Percentiles rank a stretch among this genome's conserved stretches.
These are phyloP conservation scores for Colletotrichum sp. DNA, from an alignment of 2,329 filamentous ascomycete species.

Conservation along the genomic window DNA sequence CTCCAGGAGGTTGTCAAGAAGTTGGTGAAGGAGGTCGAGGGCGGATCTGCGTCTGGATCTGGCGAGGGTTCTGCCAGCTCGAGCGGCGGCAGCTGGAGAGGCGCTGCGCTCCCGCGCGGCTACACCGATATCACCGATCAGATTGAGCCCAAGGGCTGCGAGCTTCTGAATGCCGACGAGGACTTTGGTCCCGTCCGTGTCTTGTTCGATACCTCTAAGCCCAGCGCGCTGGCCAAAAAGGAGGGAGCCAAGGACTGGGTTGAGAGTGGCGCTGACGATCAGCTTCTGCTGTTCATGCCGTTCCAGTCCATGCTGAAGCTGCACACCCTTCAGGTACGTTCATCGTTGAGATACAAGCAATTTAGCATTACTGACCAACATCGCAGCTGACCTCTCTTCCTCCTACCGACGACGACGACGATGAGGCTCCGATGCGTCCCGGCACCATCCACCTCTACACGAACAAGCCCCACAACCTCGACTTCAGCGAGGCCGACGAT, in stretches of 20 bases:
- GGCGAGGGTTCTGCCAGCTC: constrained; percentile 45
- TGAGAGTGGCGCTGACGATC: constrained; percentile 96
- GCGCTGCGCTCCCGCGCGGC: constrained; percentile 75
- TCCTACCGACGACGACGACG: constrained; percentile 64
- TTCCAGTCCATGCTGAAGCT: constrained; percentile 90
- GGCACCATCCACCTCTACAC: constrained; percentile 84
- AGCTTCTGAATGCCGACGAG: constrained; percentile 86
- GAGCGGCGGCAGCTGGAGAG: constrained; percentile 67
- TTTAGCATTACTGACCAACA: constrained; percentile 2
- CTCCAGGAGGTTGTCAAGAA: constrained; percentile 75
- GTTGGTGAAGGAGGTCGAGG: constrained; percentile 68
- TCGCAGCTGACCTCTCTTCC: constrained; percentile 82
- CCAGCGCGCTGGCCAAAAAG: constrained; percentile 67
- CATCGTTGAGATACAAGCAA: no score
- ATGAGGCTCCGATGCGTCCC: constrained; percentile 81
- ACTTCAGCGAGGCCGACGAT: constrained; percentile 94
- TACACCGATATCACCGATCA: constrained; percentile 85
- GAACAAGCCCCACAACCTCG: constrained; percentile 88
- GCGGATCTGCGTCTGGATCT: constrained; percentile 33
- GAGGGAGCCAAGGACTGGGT: constrained; percentile 76
- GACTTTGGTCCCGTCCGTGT: constrained; percentile 74
- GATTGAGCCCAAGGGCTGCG: constrained; percentile 79
- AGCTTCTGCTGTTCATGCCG: constrained; percentile 90
- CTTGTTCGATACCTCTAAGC: constrained; percentile 74
- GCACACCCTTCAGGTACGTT: constrained; percentile 73